A percentile compares a stretch with the other conserved stretches of the same genome.
These are phyloP conservation scores for Fusarium sp. DNA, from an alignment of 2,329 filamentous ascomycete genomes.

Conservation along the genomic window DNA sequence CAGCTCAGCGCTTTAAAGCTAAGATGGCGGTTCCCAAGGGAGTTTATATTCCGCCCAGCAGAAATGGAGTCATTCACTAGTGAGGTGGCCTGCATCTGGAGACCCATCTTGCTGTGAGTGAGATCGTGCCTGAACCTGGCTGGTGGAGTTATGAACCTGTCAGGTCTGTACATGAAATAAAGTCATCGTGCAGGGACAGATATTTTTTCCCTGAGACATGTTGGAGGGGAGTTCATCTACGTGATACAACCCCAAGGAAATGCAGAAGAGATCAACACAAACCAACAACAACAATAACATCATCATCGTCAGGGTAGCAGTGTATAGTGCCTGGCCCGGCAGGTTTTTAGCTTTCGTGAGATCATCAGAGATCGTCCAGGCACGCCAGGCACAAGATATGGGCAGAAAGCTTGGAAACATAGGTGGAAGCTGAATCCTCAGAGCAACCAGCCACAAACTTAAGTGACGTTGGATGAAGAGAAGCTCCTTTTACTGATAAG, in stretches of 20 bases:
- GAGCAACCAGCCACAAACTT: slow-evolving; percentile 23
- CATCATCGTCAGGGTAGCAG: neutral
- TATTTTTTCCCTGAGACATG: slow-evolving; percentile 26
- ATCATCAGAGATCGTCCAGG: slow-evolving; percentile 30
- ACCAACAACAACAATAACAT: slow-evolving; percentile 1
- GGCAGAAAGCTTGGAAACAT: slow-evolving; percentile 21
- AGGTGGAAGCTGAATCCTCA: slow-evolving; percentile 4
- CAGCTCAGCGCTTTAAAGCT: neutral
- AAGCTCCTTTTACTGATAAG: neutral
- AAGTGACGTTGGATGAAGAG: slow-evolving; percentile 7
- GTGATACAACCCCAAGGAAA: slow-evolving; percentile 5
- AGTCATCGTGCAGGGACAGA: slow-evolving; percentile 28
- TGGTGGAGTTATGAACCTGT: slow-evolving; percentile 29
- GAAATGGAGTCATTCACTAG: slow-evolving; percentile 6
- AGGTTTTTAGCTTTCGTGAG: slow-evolving; percentile 12
- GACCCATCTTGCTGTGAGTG: slow-evolving; percentile 11
- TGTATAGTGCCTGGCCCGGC: neutral
- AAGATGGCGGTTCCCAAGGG: neutral
- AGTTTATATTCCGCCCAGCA: neutral
- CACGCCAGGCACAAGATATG: slow-evolving; percentile 34
- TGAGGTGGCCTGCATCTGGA: slow-evolving; percentile 4
- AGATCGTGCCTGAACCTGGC: slow-evolving; percentile 22
- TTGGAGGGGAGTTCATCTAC: slow-evolving; percentile 32
- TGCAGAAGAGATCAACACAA: slow-evolving; percentile 2
- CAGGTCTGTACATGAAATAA: slow-evolving; percentile 4